Conservation (phyloP, 1,139 yeast genomes). For the Magnusiomyces paraingens region DNA sequence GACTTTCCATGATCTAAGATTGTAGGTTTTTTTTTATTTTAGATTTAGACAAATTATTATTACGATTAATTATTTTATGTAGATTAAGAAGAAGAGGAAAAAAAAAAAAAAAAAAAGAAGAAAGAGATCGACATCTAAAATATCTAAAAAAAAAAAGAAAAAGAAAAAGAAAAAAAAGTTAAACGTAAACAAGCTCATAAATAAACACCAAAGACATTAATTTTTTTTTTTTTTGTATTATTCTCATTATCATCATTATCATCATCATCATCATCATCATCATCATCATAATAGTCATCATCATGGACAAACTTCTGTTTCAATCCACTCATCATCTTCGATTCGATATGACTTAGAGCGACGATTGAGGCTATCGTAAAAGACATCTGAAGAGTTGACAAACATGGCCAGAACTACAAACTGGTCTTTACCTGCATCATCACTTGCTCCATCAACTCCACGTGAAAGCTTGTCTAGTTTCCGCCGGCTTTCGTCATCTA, state of each 20-base stretch:
- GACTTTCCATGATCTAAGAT: too few relatives aligned
- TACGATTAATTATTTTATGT: too few relatives aligned
- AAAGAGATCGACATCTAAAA: not conserved
- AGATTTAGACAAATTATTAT: too few relatives aligned
- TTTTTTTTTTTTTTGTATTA: not conserved
- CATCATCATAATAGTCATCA: not conserved
- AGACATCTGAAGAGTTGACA: constrained; percentile 65
- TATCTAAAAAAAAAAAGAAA: not conserved
- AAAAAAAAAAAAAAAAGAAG: not conserved
- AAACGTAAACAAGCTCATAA: not conserved
- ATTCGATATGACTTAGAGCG: constrained; percentile 37
- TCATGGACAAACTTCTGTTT: constrained; percentile 70
- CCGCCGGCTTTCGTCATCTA: constrained; percentile 53
- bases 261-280: not conserved
- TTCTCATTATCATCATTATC: too few relatives aligned
- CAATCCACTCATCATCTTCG: constrained; percentile 61
- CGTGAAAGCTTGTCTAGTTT: constrained; percentile 63
- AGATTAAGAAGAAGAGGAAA: not conserved
- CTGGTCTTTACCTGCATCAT: constrained; percentile 59
- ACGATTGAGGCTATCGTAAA: constrained; percentile 38
- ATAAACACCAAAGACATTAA: not conserved
- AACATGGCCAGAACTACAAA: constrained; percentile 66
- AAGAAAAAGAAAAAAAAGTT: not conserved
- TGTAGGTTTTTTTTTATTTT: too few relatives aligned
- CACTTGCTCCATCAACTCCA: constrained; percentile 79